phyloP scores from a whole-genome alignment of 805 yeast species.

The Yamadazyma olivae region DNA sequence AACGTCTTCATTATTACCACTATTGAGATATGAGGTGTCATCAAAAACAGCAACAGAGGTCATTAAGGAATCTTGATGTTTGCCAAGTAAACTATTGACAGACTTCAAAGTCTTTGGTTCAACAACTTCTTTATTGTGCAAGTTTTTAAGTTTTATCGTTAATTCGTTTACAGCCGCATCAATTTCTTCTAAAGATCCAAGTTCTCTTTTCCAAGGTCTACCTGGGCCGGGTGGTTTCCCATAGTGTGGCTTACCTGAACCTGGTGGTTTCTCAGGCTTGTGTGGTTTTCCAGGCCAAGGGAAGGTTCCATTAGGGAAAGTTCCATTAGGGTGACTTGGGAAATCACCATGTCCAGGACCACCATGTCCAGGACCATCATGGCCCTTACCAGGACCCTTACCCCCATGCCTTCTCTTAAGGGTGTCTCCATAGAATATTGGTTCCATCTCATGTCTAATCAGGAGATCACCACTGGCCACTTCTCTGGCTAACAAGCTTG shows the following conservation, averaged over 20 bases:
- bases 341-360: no score
- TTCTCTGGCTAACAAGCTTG: no score
- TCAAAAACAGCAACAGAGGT: conserved; percentile 1
- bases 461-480: no score
- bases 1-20: conserved; percentile 2
- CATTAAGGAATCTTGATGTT: conserved; percentile 1
- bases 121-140: neutral
- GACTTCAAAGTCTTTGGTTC: neutral
- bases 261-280: conserved; percentile 1
- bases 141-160: neutral
- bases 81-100: neutral
- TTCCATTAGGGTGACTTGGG: no score
- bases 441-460: no score
- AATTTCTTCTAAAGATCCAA: conserved; percentile 6
- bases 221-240: neutral
- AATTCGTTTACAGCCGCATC: conserved; percentile 1
- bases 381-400: no score
- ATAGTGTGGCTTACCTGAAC: conserved; percentile 1
- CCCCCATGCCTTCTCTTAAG: no score
- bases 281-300: conserved; percentile 1
- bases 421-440: no score
- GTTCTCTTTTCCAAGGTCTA: neutral
- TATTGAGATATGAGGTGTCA: conserved; percentile 4
- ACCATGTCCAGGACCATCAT: no score
- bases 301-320: no score